Evolutionary conservation across 2,329 filamentous ascomycete genomes (phyloP).

Genomic region (Sarocladium strictum): DNA sequence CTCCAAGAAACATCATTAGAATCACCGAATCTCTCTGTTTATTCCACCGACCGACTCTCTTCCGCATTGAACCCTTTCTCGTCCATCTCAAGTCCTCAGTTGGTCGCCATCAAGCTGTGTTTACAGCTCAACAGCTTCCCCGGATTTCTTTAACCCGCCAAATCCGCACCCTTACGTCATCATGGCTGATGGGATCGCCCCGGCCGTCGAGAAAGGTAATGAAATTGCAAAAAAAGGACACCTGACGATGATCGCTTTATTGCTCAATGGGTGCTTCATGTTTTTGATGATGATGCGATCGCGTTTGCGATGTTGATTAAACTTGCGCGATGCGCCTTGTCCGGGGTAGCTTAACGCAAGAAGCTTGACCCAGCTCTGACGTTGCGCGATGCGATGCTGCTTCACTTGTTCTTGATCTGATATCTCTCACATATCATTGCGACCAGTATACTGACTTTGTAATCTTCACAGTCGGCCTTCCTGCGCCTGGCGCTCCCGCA

Average conservation of each 20-base stretch:
- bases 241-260: background rate
- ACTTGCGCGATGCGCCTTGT: background rate
- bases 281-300: background rate
- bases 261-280: background rate
- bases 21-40: background rate
- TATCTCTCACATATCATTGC: background rate
- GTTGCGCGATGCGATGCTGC: background rate
- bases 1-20: background rate
- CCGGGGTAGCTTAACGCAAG: too few species aligned
- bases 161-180: conserved; percentile 11
- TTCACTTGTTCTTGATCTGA: background rate
- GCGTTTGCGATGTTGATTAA: background rate
- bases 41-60: background rate
- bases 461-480: background rate
- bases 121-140: background rate
- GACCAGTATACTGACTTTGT: background rate
- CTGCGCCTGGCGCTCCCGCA: background rate
- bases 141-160: background rate
- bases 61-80: background rate
- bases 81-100: background rate
- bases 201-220: conserved; percentile 10
- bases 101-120: background rate
- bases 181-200: conserved; percentile 10
- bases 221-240: background rate
- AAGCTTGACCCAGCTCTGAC: background rate